Conservation (phyloP, 1,284 basidiomycete species). For the Ganoderma resinaceum region DNA sequence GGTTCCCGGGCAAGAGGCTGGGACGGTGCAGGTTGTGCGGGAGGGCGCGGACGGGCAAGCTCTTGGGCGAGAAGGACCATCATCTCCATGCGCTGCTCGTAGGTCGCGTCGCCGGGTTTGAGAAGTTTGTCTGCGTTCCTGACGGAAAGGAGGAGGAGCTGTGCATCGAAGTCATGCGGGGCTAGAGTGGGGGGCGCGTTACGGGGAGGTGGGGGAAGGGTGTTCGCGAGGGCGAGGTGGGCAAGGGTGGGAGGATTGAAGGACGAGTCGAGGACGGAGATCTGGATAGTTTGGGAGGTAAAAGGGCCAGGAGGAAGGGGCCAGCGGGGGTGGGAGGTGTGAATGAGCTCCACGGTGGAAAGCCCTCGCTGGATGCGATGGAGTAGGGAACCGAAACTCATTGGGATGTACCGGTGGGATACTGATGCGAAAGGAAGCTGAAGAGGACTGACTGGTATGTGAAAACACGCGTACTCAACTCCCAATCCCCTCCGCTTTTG, state of each 20-base stretch:
- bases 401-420: not conserved
- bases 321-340: constrained; percentile 62
- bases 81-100: constrained; percentile 83
- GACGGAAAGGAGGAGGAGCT: constrained; percentile 85
- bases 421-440: not conserved
- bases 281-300: constrained; percentile 41
- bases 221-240: constrained; percentile 80
- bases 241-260: constrained; percentile 95
- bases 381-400: constrained; percentile 36
- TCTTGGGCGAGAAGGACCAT: constrained; percentile 72
- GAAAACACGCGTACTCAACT: constrained; percentile 8
- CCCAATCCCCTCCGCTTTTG: not conserved
- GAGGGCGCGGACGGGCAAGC: constrained; percentile 37
- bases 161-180: constrained; percentile 67
- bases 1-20: constrained; percentile 17
- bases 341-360: constrained; percentile 60
- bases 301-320: constrained; percentile 44
- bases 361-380: constrained; percentile 53
- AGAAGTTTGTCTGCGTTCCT: constrained; percentile 90
- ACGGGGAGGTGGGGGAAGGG: constrained; percentile 40
- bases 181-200: constrained; percentile 14
- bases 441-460: constrained; percentile 14
- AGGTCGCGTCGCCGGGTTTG: constrained; percentile 76
- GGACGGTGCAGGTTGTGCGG: not conserved
- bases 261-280: constrained; percentile 87